phyloP scores from a whole-genome alignment of 345 rosid species.

The Cardamine resedifolia region DNA sequence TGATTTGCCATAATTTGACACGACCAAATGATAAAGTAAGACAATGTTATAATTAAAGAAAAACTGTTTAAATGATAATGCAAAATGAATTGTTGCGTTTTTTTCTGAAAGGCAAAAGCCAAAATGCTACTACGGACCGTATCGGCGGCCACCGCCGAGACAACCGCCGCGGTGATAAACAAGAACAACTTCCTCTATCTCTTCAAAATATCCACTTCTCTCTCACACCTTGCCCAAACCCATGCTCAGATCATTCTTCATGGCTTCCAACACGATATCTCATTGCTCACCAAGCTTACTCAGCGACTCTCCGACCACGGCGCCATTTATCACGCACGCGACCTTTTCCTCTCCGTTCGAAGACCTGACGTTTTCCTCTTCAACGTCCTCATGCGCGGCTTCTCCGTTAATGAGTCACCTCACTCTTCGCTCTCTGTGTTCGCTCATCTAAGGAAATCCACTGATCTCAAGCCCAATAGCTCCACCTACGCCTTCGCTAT shows the following conservation, averaged over 20 bases:
- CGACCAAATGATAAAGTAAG: neutral
- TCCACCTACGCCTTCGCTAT: slow-evolving; percentile 56
- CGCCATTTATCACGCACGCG: slow-evolving; percentile 50
- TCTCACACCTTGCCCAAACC: slow-evolving; percentile 59
- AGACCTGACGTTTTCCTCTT: slow-evolving; percentile 74
- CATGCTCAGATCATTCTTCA: slow-evolving; percentile 65
- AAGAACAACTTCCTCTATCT: slow-evolving; percentile 46
- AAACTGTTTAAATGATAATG: neutral
- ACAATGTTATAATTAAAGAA: neutral
- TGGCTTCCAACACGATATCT: slow-evolving; percentile 51
- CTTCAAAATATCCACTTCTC: slow-evolving; percentile 42
- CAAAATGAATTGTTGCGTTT: slow-evolving; percentile 8
- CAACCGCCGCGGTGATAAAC: slow-evolving; percentile 15
- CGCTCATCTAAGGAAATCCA: slow-evolving; percentile 44
- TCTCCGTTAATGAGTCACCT: slow-evolving; percentile 44
- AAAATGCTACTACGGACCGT: slow-evolving; percentile 35
- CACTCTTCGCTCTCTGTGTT: slow-evolving; percentile 51
- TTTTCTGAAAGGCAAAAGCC: neutral
- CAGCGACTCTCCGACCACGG: slow-evolving; percentile 62
- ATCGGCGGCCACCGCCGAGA: slow-evolving; percentile 25
- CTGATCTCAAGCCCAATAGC: slow-evolving; percentile 53
- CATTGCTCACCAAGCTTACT: slow-evolving; percentile 64
- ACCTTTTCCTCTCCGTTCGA: slow-evolving; percentile 53
- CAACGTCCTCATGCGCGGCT: slow-evolving; percentile 68
- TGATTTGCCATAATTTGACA: no score